Conservation (phyloP, 2,329 filamentous ascomycete genomes). For the Microcyclospora pomicola region DNA sequence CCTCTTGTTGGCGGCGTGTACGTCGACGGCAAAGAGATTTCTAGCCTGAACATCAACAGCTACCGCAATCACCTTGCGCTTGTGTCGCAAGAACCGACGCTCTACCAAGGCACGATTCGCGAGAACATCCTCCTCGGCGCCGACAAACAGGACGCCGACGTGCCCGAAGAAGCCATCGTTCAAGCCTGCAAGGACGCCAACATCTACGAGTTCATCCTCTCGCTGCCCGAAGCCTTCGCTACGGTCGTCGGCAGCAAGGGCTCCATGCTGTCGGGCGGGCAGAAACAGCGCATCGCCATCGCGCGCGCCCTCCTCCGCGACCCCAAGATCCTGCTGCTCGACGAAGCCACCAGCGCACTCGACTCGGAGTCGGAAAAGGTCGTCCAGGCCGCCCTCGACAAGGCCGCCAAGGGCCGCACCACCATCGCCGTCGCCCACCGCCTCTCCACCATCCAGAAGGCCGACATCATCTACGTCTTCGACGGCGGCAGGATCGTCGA, state of each 20-base stretch:
- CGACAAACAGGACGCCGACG: conserved; percentile 40
- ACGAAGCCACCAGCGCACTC: conserved; percentile 57
- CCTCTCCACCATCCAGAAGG: conserved; percentile 83
- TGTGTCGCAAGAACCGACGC: conserved; percentile 84
- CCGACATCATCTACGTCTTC: conserved; percentile 93
- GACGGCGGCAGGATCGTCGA: conserved; percentile 80
- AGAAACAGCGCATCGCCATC: conserved; percentile 91
- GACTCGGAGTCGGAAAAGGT: conserved; percentile 67
- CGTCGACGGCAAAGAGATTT: conserved; percentile 73
- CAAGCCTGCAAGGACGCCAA: conserved; percentile 80
- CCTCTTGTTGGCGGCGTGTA: conserved; percentile 66
- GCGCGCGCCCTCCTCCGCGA: conserved; percentile 82
- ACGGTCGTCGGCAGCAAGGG: conserved; percentile 67
- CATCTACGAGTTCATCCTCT: conserved; percentile 83
- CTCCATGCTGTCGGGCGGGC: conserved; percentile 70
- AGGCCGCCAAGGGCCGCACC: conserved; percentile 55
- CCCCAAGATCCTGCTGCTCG: conserved; percentile 71
- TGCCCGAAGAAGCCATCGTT: conserved; percentile 58
- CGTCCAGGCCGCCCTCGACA: conserved; percentile 68
- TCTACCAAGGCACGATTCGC: conserved; percentile 83
- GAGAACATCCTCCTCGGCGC: conserved; percentile 82
- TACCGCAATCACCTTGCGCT: conserved; percentile 76
- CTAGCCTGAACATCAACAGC: conserved; percentile 65
- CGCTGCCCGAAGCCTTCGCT: conserved; percentile 46
- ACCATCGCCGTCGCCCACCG: conserved; percentile 92